These are phyloP conservation scores for Sporothrix curviconia DNA, from an alignment of 2,329 filamentous ascomycete species.

Conservation along the genomic window DNA sequence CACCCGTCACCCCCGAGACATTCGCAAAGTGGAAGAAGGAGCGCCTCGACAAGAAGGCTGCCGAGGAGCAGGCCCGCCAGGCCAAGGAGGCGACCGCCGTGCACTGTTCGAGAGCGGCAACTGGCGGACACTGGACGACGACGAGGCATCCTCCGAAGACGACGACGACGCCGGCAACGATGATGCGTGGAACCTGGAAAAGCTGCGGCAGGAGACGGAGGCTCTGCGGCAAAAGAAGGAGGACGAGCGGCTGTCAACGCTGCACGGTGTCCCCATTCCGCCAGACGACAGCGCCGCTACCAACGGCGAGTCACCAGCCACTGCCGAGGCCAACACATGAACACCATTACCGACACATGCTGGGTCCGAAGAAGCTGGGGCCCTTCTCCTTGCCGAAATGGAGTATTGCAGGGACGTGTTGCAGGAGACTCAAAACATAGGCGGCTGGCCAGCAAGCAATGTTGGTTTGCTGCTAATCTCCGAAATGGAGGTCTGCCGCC, in stretches of 20 bases:
- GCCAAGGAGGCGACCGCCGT: conserved; percentile 91
- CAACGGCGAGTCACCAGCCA: neutral
- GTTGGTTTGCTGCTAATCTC: neutral
- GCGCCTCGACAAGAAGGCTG: conserved; percentile 87
- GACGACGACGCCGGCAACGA: conserved; percentile 46
- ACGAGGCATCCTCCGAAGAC: conserved; percentile 55
- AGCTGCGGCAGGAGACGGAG: conserved; percentile 79
- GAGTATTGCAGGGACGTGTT: too few species aligned
- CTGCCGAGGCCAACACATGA: conserved; percentile 25
- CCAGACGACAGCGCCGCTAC: neutral
- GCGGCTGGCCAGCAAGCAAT: too few species aligned
- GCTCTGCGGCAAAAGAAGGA: conserved; percentile 67
- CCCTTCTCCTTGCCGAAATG: neutral
- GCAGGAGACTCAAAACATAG: neutral
- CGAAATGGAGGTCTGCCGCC: neutral
- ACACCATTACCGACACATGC: neutral
- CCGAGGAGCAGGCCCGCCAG: conserved; percentile 81
- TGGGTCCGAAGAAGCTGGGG: neutral
- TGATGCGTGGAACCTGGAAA: conserved; percentile 70
- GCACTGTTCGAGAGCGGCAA: conserved; percentile 95
- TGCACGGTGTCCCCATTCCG: conserved; percentile 12
- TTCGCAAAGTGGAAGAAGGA: conserved; percentile 98
- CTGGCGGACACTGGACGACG: conserved; percentile 64
- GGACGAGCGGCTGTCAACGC: conserved; percentile 54
- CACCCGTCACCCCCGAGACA: conserved; percentile 84